Conservation (phyloP, 1,139 yeast genomes). For the Debaryomyces singareniensis region DNA sequence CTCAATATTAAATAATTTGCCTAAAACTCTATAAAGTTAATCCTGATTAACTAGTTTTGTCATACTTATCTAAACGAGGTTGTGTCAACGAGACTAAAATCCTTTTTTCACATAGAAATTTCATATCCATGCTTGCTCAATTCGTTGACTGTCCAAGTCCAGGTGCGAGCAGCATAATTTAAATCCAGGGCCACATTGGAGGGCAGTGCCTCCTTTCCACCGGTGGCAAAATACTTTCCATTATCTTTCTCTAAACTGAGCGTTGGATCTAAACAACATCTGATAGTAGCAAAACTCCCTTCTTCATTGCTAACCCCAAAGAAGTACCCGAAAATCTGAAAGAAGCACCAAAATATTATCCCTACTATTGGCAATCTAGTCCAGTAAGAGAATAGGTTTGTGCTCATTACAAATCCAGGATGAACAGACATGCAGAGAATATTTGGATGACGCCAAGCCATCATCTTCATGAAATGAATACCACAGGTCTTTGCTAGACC, state of each 20-base stretch:
- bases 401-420: constrained; percentile 82
- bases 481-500: constrained; percentile 78
- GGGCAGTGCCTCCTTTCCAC: constrained; percentile 30
- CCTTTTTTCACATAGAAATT: too few species aligned
- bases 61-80: too few species aligned
- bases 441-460: constrained; percentile 62
- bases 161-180: constrained; percentile 62
- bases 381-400: constrained; percentile 70
- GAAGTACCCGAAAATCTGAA: constrained; percentile 59
- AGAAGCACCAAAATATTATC: constrained; percentile 58
- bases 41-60: too few species aligned
- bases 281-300: constrained; percentile 63
- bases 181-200: constrained; percentile 53
- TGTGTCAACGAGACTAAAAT: too few species aligned
- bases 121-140: constrained; percentile 42
- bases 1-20: constrained; percentile 5
- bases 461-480: constrained; percentile 63
- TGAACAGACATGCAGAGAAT: constrained; percentile 65
- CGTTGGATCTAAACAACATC: constrained; percentile 54
- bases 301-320: constrained; percentile 70
- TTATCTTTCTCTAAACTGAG: constrained; percentile 27
- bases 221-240: constrained; percentile 30
- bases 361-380: constrained; percentile 76
- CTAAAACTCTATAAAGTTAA: too few species aligned
- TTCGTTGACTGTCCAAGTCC: constrained; percentile 79